phyloP scores from a whole-genome alignment of 805 yeast species.

The Danielia reshetovae region DNA sequence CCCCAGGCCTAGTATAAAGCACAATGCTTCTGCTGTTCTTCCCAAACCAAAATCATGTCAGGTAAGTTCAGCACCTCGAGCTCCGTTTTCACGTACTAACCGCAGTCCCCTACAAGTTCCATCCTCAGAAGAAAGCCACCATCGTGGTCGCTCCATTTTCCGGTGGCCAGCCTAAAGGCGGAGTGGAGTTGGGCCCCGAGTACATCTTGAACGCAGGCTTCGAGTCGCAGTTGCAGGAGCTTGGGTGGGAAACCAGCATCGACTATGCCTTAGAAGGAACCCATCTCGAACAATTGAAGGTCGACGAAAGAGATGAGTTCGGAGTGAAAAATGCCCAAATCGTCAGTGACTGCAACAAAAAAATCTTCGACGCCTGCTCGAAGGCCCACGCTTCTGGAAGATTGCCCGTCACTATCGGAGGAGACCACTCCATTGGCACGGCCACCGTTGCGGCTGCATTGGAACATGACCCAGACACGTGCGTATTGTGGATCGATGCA shows the following conservation, averaged over 20 bases:
- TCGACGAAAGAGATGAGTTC: slow-evolving; percentile 38
- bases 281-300: slow-evolving; percentile 41
- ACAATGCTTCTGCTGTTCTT: background rate
- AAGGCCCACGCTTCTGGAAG: slow-evolving; percentile 42
- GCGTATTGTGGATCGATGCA: slow-evolving; percentile 94
- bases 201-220: slow-evolving; percentile 72
- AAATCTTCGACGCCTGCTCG: slow-evolving; percentile 58
- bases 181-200: slow-evolving; percentile 93
- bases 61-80: too few relatives aligned
- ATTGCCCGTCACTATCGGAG: slow-evolving; percentile 86
- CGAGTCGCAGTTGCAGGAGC: slow-evolving; percentile 50
- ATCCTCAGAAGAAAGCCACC: slow-evolving; percentile 53
- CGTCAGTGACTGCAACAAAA: slow-evolving; percentile 70
- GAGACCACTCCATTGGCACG: slow-evolving; percentile 95
- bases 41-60: too few relatives aligned
- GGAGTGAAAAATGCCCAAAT: slow-evolving; percentile 72
- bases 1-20: background rate
- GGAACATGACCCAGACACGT: slow-evolving; percentile 77
- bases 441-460: slow-evolving; percentile 87
- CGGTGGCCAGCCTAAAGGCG: slow-evolving; percentile 93
- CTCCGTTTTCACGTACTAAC: too few relatives aligned
- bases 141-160: slow-evolving; percentile 87
- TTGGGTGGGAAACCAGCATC: slow-evolving; percentile 68
- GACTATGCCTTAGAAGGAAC: slow-evolving; percentile 51
- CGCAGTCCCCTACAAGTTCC: slow-evolving; percentile 47